A percentile compares a stretch with the other conserved stretches of the same genome.
Evolutionary conservation across 2,329 filamentous ascomycete species (phyloP).

Genomic region (Paramyrothecium sp.): DNA sequence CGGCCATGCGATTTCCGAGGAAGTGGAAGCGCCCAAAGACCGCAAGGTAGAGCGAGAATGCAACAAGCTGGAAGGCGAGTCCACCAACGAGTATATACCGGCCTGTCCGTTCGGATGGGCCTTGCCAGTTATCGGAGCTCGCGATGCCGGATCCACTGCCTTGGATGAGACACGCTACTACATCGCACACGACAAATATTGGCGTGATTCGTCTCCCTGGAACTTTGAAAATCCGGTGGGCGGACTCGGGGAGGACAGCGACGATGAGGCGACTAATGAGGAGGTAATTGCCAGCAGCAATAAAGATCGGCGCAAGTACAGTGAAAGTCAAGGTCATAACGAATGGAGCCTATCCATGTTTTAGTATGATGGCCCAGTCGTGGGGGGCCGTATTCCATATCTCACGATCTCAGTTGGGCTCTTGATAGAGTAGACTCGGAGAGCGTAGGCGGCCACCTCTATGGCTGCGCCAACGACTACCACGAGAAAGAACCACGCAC

Average conservation of each 20-base stretch:
- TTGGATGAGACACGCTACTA: slow-evolving; percentile 44
- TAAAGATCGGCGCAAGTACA: slow-evolving; percentile 47
- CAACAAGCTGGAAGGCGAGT: slow-evolving; percentile 36
- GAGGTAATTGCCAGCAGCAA: slow-evolving; percentile 50
- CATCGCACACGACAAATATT: slow-evolving; percentile 44
- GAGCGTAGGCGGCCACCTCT: slow-evolving; percentile 40
- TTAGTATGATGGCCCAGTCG: neutral
- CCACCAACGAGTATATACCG: slow-evolving; percentile 40
- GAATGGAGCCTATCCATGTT: slow-evolving; percentile 28
- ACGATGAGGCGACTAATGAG: slow-evolving; percentile 46
- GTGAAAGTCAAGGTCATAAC: slow-evolving; percentile 37
- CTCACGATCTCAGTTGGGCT: slow-evolving; percentile 30
- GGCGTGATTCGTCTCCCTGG: slow-evolving; percentile 37
- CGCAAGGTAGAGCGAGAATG: slow-evolving; percentile 37
- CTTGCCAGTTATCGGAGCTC: slow-evolving; percentile 39
- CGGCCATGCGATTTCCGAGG: slow-evolving; percentile 18
- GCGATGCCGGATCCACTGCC: slow-evolving; percentile 42
- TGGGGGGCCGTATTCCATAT: neutral
- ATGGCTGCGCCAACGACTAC: slow-evolving; percentile 39
- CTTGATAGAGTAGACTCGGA: slow-evolving; percentile 34
- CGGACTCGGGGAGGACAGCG: slow-evolving; percentile 28
- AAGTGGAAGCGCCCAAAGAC: slow-evolving; percentile 37
- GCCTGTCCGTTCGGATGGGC: slow-evolving; percentile 33
- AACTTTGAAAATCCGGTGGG: slow-evolving; percentile 34
- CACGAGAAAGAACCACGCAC: slow-evolving; percentile 40